A percentile compares a stretch with the other conserved stretches of the same genome.
Conservation (phyloP, 2,329 filamentous ascomycete genomes). For the Hypoxylon sp. region DNA sequence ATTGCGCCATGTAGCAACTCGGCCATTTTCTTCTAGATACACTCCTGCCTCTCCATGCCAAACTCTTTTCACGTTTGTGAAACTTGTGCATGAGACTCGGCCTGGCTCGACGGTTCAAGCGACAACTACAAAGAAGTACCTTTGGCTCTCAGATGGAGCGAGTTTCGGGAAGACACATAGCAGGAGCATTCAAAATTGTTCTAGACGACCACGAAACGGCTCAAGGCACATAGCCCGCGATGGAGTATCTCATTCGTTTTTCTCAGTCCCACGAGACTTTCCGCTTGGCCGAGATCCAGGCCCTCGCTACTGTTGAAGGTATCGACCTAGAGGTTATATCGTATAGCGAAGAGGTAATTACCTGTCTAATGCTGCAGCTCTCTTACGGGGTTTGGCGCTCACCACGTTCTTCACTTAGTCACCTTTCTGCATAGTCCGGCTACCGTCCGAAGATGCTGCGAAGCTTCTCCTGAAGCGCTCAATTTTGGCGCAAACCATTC, state of each 20-base stretch:
- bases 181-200: slow-evolving; percentile 18
- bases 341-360: slow-evolving; percentile 80
- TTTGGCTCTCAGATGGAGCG: slow-evolving; percentile 44
- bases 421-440: slow-evolving; percentile 84
- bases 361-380: slow-evolving; percentile 30
- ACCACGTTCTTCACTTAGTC: slow-evolving; percentile 69
- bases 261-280: slow-evolving; percentile 94
- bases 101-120: slow-evolving; percentile 2
- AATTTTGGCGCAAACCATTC: slow-evolving; percentile 85
- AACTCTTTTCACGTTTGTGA: slow-evolving; percentile 21
- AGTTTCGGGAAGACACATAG: slow-evolving; percentile 20
- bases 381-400: slow-evolving; percentile 12
- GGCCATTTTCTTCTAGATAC: slow-evolving; percentile 38
- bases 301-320: slow-evolving; percentile 78
- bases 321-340: slow-evolving; percentile 80
- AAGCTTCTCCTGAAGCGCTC: slow-evolving; percentile 79
- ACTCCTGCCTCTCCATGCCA: slow-evolving; percentile 26
- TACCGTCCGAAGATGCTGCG: slow-evolving; percentile 77
- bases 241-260: slow-evolving; percentile 91
- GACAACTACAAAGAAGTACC: slow-evolving; percentile 8
- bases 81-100: slow-evolving; percentile 5
- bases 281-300: slow-evolving; percentile 84
- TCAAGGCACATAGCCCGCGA: slow-evolving; percentile 49
- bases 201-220: slow-evolving; percentile 10
- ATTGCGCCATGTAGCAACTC: slow-evolving; percentile 37